phyloP scores from a whole-genome alignment of 345 rosid genomes.

The Eucalyptus caleyi region DNA sequence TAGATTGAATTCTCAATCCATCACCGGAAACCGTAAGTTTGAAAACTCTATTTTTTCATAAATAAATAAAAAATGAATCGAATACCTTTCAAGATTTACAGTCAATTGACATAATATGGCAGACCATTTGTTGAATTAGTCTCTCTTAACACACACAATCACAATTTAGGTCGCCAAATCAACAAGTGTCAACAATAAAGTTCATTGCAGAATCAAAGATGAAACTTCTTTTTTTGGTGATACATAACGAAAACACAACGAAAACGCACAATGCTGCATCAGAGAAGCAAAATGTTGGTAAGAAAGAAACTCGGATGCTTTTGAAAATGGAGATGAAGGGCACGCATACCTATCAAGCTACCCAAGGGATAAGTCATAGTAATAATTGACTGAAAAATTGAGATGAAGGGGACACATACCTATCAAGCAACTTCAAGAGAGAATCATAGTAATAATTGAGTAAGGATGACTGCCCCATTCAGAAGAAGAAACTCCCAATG shows the following conservation, averaged over 20 bases:
- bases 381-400: not conserved
- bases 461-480: too few species aligned
- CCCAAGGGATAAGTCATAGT: not conserved
- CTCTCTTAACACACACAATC: not conserved
- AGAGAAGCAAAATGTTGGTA: not conserved
- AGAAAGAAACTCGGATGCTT: not conserved
- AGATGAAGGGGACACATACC: too few species aligned
- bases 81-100: not conserved
- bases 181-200: too few species aligned
- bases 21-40: fast-evolving
- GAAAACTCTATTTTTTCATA: not conserved
- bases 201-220: too few species aligned
- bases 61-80: fast-evolving
- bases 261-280: not conserved
- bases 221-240: not conserved
- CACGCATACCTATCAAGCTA: not conserved
- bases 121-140: not conserved
- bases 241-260: fast-evolving
- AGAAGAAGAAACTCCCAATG: too few species aligned
- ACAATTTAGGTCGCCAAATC: too few species aligned
- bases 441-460: too few species aligned
- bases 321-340: not conserved
- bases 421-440: too few species aligned
- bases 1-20: not conserved
- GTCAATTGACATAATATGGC: not conserved